A percentile compares a stretch with the other conserved stretches of the same genome.
Conservation (phyloP, 495 filamentous ascomycete species). For the Penicillium desertorum region DNA sequence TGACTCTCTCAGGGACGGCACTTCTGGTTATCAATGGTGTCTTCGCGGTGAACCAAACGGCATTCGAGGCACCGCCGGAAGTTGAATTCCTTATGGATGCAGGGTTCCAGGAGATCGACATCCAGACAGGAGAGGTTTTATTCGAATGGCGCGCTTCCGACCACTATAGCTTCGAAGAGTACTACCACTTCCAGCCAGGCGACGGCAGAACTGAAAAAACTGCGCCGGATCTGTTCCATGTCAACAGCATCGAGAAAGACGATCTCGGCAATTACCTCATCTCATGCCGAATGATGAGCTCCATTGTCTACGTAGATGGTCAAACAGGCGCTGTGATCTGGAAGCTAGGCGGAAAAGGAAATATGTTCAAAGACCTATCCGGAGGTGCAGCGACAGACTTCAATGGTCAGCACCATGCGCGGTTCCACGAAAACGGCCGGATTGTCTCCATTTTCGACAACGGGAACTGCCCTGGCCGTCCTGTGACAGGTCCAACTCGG, state of each 20-base stretch:
- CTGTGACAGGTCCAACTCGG: not conserved
- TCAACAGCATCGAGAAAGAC: slow-evolving; percentile 31
- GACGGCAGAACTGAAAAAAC: not conserved
- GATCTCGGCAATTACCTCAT: slow-evolving; percentile 51
- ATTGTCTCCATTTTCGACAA: slow-evolving; percentile 27
- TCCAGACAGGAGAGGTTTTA: slow-evolving; percentile 35
- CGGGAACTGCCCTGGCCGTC: not conserved
- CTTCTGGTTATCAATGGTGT: slow-evolving; percentile 7
- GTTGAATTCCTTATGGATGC: slow-evolving; percentile 41
- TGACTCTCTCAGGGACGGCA: not conserved
- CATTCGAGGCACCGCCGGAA: not conserved
- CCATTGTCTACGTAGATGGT: slow-evolving; percentile 51
- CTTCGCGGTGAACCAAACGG: not conserved
- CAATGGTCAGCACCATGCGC: slow-evolving; percentile 26
- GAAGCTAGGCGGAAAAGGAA: slow-evolving; percentile 43
- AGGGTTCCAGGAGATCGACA: slow-evolving; percentile 45
- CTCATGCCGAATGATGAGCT: slow-evolving; percentile 49
- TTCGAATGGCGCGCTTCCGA: slow-evolving; percentile 35
- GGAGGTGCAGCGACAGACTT: not conserved
- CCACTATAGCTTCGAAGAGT: slow-evolving; percentile 26
- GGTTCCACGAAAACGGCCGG: slow-evolving; percentile 20
- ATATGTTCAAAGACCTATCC: slow-evolving; percentile 19
- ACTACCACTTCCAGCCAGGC: not conserved
- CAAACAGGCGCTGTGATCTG: slow-evolving; percentile 51
- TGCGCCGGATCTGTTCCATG: slow-evolving; percentile 30